These are phyloP conservation scores for Citrus australasica DNA, from an alignment of 345 rosid genomes.

Conservation along the genomic window DNA sequence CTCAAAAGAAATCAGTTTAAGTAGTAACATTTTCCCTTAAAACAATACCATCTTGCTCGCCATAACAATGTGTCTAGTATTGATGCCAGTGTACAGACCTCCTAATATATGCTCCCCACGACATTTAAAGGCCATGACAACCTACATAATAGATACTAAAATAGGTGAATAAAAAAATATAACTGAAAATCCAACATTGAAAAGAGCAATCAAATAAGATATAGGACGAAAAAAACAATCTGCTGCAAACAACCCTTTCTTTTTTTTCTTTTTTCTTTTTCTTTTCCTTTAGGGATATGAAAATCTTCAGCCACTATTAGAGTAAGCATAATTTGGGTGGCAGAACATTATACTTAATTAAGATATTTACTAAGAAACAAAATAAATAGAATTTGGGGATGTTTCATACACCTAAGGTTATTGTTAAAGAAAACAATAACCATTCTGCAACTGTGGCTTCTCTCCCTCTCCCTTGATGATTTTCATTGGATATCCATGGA, in stretches of 20 bases:
- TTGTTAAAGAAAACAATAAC: no score
- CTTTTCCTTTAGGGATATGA: not conserved
- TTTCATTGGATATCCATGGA: not conserved
- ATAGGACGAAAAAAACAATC: not conserved
- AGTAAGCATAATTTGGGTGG: not conserved
- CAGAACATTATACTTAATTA: not conserved
- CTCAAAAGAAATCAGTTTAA: not conserved
- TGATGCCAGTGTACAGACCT: conserved; percentile 77
- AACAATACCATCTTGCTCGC: conserved; percentile 87
- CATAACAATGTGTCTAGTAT: conserved; percentile 74
- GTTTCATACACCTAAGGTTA: no score
- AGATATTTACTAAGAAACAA: not conserved
- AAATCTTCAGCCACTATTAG: not conserved
- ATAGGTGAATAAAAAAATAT: not conserved
- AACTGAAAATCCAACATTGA: not conserved
- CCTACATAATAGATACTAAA: conserved; percentile 31
- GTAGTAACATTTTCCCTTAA: not conserved
- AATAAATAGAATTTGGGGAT: no score
- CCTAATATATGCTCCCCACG: conserved; percentile 74
- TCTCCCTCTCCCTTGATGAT: no score
- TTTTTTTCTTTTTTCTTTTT: no score
- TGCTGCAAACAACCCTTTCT: not conserved
- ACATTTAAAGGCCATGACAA: conserved; percentile 89
- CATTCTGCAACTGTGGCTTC: no score
- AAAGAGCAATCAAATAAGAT: not conserved